Evolutionary conservation across 805 yeast genomes (phyloP).

Genomic region (Suhomyces faveliae): DNA sequence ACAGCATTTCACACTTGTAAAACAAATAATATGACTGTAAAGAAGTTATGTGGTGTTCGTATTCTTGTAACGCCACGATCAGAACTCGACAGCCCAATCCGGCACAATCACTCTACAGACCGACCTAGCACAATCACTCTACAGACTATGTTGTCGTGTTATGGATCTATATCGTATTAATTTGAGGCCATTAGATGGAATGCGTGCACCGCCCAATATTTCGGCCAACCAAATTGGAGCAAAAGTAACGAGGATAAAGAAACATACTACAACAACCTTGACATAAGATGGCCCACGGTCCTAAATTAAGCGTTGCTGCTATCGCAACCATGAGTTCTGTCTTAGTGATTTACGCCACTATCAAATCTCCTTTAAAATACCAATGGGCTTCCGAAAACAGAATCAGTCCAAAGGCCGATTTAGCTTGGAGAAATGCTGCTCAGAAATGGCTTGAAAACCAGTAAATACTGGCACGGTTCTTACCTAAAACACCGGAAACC

Average conservation of each 20-base stretch:
- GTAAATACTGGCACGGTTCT: too few species aligned
- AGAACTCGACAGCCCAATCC: too few species aligned
- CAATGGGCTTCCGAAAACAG: conserved; percentile 41
- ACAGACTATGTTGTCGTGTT: too few species aligned
- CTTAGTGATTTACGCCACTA: conserved; percentile 30
- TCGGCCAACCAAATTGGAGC: conserved; percentile 10
- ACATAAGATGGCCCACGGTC: conserved; percentile 29
- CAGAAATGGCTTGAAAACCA: conserved; percentile 40
- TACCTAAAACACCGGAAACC: too few species aligned
- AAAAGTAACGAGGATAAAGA: conserved; percentile 12
- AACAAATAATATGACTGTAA: too few species aligned
- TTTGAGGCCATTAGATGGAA: too few species aligned
- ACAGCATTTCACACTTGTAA: too few species aligned
- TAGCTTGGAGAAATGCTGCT: conserved; percentile 48
- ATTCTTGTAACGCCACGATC: too few species aligned
- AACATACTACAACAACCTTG: background rate
- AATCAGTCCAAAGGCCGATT: conserved; percentile 46
- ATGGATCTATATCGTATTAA: too few species aligned
- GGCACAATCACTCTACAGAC: too few species aligned
- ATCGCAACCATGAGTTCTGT: conserved; percentile 44
- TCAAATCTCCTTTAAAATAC: conserved; percentile 45
- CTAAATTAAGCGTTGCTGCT: conserved; percentile 41
- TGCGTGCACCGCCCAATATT: conserved; percentile 2
- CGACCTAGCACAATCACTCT: too few species aligned
- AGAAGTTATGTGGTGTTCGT: too few species aligned